Evolutionary conservation across 2,329 filamentous ascomycete species (phyloP).

Genomic region (Pseudogymnoascus sp.): DNA sequence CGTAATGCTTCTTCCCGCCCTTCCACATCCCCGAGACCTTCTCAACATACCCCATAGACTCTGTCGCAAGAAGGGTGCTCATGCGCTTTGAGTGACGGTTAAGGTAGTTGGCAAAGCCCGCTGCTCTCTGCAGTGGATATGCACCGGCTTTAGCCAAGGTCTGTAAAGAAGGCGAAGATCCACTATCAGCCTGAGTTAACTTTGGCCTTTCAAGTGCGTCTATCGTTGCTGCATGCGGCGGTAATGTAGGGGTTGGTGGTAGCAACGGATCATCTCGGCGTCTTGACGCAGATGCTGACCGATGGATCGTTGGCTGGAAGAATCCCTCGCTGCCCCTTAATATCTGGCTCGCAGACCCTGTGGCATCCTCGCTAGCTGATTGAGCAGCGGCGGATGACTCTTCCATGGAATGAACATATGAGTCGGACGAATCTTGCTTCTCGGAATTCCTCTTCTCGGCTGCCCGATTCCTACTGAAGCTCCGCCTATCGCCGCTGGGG

Average conservation of each 20-base stretch:
- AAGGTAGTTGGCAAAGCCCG: constrained; percentile 74
- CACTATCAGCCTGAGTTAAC: constrained; percentile 26
- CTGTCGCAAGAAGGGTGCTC: constrained; percentile 73
- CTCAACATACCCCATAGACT: constrained; percentile 93
- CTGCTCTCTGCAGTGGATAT: constrained; percentile 77
- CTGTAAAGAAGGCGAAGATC: constrained; percentile 46
- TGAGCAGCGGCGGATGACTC: constrained; percentile 64
- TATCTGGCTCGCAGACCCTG: constrained; percentile 83
- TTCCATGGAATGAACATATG: constrained; percentile 65
- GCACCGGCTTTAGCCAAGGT: constrained; percentile 54
- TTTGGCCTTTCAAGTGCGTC: constrained; percentile 16
- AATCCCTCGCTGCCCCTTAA: constrained; percentile 83
- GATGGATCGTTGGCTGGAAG: constrained; percentile 62
- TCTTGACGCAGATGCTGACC: constrained; percentile 31
- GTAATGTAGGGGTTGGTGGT: constrained; percentile 16
- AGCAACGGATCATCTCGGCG: constrained; percentile 19
- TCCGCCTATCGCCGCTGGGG: constrained; percentile 52
- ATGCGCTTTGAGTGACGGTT: constrained; percentile 72
- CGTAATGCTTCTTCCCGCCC: constrained; percentile 83
- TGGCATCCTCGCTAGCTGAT: constrained; percentile 64
- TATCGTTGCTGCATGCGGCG: constrained; percentile 19
- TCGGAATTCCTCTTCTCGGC: constrained; percentile 45
- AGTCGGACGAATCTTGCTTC: constrained; percentile 61
- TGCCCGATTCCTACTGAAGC: constrained; percentile 41
- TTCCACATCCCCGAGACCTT: constrained; percentile 98